Evolutionary conservation across 352 stramenopile species (phyloP), one percentile per base, ranked within the genome.

Genomic region (Pythium plurisporium): DNA sequence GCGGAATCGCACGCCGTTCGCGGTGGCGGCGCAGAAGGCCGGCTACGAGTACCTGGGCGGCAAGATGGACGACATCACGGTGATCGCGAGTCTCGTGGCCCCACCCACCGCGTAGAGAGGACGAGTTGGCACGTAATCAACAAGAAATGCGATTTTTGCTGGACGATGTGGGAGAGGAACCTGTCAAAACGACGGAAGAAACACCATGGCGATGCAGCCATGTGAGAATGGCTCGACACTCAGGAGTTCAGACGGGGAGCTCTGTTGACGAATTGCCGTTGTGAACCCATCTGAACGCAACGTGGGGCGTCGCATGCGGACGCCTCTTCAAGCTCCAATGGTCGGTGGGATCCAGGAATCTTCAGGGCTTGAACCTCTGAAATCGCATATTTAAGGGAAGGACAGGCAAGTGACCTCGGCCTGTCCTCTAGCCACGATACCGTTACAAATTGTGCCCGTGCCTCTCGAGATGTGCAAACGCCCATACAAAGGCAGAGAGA

Each of bases 61-160:
- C 68, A 96, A 96, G 69, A 91, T 95, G 79, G 87, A 96, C 67
- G 87, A 96, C 70, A 95, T 96, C 54, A 95, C 86, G 25, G 86
- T 96, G 27, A 69, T 95, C n/a, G 79, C 83, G 42, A 86, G 81
- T 29, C 65, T 95, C 41, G 81, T 95, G 20, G 70, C 65, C 33
- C 50, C 55, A 38, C 55, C 19, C 17, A 22, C 17, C 36, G n/a
- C n/a, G n/a, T n/a, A n/a, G n/a, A n/a, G n/a, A n/a, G n/a, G n/a
- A n/a, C n/a, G n/a, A n/a, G n/a, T n/a, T n/a, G n/a, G n/a, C n/a
- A n/a, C n/a, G n/a, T n/a, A n/a, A n/a, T n/a, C n/a, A n/a, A n/a
- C n/a, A n/a, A n/a, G n/a, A n/a, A n/a, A n/a, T n/a, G n/a, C n/a
- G n/a, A n/a, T n/a, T n/a, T n/a, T n/a, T n/a, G n/a, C n/a, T n/a